Base-by-base conservation (phyloP, 306 rosid genomes). In the Sechiopsis laciniata region DNA sequence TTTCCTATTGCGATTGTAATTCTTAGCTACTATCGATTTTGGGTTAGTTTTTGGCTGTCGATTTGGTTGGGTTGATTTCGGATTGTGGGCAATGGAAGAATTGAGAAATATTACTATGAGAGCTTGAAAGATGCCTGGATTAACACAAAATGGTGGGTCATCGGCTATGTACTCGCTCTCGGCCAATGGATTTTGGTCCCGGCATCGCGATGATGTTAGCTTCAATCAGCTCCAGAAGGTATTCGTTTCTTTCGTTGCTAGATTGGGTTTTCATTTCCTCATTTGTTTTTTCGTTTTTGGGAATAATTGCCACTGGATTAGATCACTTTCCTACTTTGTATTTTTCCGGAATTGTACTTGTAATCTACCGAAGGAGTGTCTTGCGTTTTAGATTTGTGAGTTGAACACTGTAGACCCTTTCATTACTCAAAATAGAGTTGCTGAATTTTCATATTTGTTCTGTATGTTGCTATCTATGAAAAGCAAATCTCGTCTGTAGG, bases 191-290 rank as follows among this genome's bases (percentile, higher is more conserved):
- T 91, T 95, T 75, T 95, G 99, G 99, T 89, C 99, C 60, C 90
- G 85, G 80, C 90, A 85, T 77, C 81, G 83, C 13, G 89, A 79
- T 8, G 89, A 86, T 42, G 90, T 95, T 74, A 73, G 85, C 86
- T 89, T 75, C 82, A 84, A 80, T 84, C 99, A 91, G 84, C 96
- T 94, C 68, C 97, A 89, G 82, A 91, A 84, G 97, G 99, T 91
- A 76, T 77, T 77, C 56, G 61, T 78, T 77, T 85, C 66, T 26
- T 67, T 59, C 59, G 19, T 1, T 29, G 29, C 29, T 26, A 26
- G 29, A 26, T 71, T 10, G 51, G 24, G 73, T 46, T 67, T 51
- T 32, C 10, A 1, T 62, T 32, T 45, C 32, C 10, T 67, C 40
- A 12, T 58, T 58, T 56, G 12, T 55, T 54, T 77, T 63, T 65